Evolutionary conservation across 2,329 filamentous ascomycete genomes (phyloP).

Genomic region (Trichoderma cornu-damae): DNA sequence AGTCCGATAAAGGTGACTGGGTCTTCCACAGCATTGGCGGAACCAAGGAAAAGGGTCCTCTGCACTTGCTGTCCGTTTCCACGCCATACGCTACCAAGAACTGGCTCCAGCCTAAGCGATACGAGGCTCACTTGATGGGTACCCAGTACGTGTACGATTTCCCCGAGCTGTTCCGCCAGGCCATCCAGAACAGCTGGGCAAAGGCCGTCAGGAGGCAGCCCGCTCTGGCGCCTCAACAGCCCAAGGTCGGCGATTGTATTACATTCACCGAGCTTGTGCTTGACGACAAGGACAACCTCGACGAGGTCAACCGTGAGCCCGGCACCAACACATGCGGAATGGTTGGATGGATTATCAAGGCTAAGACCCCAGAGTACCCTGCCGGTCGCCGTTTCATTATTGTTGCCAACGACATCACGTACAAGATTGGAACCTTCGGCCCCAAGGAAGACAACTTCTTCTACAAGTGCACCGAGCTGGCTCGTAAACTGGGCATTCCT

Average conservation of each 20-base stretch:
- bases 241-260: constrained; percentile 82
- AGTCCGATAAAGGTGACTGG: constrained; percentile 97
- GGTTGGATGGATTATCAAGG: constrained; percentile 96
- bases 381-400: constrained; percentile 88
- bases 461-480: constrained; percentile 96
- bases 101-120: constrained; percentile 96
- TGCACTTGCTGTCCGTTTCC: constrained; percentile 87
- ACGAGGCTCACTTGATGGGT: constrained; percentile 98
- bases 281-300: constrained; percentile 85
- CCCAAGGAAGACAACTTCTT: constrained; percentile 97
- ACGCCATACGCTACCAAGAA: constrained; percentile 98
- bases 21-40: constrained; percentile 97
- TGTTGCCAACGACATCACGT: constrained; percentile 98
- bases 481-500: constrained; percentile 88
- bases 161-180: constrained; percentile 97
- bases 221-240: constrained; percentile 71
- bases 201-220: constrained; percentile 70
- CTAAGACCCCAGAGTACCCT: constrained; percentile 92
- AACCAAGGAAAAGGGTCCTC: constrained; percentile 88
- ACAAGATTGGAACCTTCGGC: constrained; percentile 97
- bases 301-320: constrained; percentile 89
- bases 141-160: constrained; percentile 99
- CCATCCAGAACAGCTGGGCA: constrained; percentile 91
- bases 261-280: constrained; percentile 91
- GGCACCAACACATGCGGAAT: constrained; percentile 96